A percentile compares a stretch with the other conserved stretches of the same genome.
These are phyloP conservation scores for Kwoniella dejecticola DNA, from an alignment of 768 basidiomycete genomes.

Conservation along the genomic window DNA sequence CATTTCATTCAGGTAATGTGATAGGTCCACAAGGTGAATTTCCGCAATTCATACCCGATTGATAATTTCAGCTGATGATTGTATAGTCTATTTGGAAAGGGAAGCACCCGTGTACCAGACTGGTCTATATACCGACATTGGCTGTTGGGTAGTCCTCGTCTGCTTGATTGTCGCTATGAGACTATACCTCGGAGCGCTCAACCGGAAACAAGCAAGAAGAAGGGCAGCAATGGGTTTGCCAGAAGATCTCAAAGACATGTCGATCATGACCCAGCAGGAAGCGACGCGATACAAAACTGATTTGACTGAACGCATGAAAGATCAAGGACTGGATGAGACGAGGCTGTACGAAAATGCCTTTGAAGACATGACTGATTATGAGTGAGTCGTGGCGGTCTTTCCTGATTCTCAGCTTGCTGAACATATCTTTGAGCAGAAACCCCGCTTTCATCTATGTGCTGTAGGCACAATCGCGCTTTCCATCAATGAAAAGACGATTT, in stretches of 20 bases:
- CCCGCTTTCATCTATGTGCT: conserved; percentile 26
- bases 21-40: conserved; percentile 42
- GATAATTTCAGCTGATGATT: neutral
- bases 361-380: conserved; percentile 48
- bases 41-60: neutral
- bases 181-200: conserved; percentile 42
- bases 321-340: conserved; percentile 21
- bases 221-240: conserved; percentile 44
- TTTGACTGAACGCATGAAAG: conserved; percentile 25
- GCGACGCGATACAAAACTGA: conserved; percentile 45
- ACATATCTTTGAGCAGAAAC: neutral
- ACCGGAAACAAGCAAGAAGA: conserved; percentile 39
- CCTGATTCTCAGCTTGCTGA: neutral
- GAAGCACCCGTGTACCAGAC: conserved; percentile 48
- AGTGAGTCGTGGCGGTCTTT: conserved; percentile 10
- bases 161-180: conserved; percentile 42
- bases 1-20: conserved; percentile 30
- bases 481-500: too few relatives aligned
- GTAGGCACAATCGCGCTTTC: too few relatives aligned
- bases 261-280: conserved; percentile 46
- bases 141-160: conserved; percentile 42
- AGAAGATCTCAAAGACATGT: conserved; percentile 42
- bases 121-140: conserved; percentile 50
- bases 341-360: conserved; percentile 40
- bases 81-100: conserved; percentile 36